Evolutionary conservation across 805 yeast species (phyloP).

Genomic region (Saccharomycopsis babjevae): DNA sequence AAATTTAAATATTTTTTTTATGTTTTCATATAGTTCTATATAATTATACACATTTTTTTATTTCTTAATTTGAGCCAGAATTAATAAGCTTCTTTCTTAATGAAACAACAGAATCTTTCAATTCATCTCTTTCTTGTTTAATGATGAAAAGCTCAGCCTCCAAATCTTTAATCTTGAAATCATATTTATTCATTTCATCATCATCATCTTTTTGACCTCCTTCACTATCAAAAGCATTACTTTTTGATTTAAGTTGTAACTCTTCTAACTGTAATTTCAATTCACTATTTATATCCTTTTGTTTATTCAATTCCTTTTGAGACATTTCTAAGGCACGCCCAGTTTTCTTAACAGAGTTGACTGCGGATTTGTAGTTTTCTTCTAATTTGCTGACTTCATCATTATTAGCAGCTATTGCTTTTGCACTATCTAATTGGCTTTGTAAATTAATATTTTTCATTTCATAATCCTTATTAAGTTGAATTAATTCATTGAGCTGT

Average conservation of each 20-base stretch:
- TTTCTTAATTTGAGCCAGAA: background rate
- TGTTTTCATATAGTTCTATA: background rate
- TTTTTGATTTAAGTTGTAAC: conserved; percentile 32
- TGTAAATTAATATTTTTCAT: conserved; percentile 26
- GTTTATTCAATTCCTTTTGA: conserved; percentile 58
- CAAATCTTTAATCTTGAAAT: conserved; percentile 67
- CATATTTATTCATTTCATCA: conserved; percentile 41
- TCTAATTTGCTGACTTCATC: conserved; percentile 38
- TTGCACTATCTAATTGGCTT: conserved; percentile 5
- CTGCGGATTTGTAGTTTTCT: conserved; percentile 58
- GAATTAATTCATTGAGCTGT: conserved; percentile 47
- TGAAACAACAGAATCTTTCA: conserved; percentile 48
- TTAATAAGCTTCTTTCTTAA: conserved; percentile 46
- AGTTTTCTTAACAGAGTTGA: conserved; percentile 63
- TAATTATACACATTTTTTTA: background rate
- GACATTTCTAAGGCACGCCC: conserved; percentile 65
- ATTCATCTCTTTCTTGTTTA: conserved; percentile 74
- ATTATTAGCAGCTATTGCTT: conserved; percentile 24
- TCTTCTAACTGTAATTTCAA: conserved; percentile 62
- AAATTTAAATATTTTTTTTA: background rate
- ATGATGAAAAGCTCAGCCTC: conserved; percentile 76
- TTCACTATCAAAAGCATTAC: conserved; percentile 20
- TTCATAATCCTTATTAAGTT: conserved; percentile 35
- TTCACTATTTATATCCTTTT: conserved; percentile 44
- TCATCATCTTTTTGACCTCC: conserved; percentile 26